Base-by-base conservation (phyloP, 257 asterid species). In the Solanum piurae region DNA sequence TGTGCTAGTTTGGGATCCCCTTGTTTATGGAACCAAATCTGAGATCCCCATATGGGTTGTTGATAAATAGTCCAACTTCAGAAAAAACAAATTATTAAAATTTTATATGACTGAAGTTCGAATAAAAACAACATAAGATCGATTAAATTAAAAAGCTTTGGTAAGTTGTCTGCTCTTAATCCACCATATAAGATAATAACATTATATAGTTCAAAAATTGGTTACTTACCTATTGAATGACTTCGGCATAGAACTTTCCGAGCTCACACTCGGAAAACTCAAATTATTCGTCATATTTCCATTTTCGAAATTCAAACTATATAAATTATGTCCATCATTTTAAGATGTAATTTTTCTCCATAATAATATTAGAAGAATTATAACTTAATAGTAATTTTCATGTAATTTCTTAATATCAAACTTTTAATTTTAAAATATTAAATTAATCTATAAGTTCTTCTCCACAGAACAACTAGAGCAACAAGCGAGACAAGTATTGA, bases 401-500 rank as follows among this genome's bases (percentile, higher is more conserved):
- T 18, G 0, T 52, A 16, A 52, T 6, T 18, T 52, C 10, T 18
- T 6, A 55, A 18, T 1, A 18, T 55, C 25, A 0, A 20, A 7
- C 0, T 55, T 55, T 55, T 55, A 55, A 55, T 7, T 55, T 55
- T 20, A 55, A 55, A 55, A 20, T 55, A 20, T 20, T 55, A 3
- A 55, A 18, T 55, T 20, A 55, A 55, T 55, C 11, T 55, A 18
- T 18, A 18, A 18, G 64, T 55, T 55, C n/a, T 55, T 55, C 10
- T 55, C 4, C 5, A 20, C 4, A 55, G 96, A 98, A 89, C 92
- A 95, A 37, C 84, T 95, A 83, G 93, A 92, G 88, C 95, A 95
- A 87, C 96, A 92, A 89, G 96, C 94, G 20, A 87, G 89, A 44
- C 92, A 91, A 89, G 89, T 94, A 76, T 89, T 95, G 83, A 92